Percentiles rank a stretch among this genome's conserved stretches.
Conservation (phyloP, 2,329 filamentous ascomycete species). For the Pseudogymnoascus sp. region DNA sequence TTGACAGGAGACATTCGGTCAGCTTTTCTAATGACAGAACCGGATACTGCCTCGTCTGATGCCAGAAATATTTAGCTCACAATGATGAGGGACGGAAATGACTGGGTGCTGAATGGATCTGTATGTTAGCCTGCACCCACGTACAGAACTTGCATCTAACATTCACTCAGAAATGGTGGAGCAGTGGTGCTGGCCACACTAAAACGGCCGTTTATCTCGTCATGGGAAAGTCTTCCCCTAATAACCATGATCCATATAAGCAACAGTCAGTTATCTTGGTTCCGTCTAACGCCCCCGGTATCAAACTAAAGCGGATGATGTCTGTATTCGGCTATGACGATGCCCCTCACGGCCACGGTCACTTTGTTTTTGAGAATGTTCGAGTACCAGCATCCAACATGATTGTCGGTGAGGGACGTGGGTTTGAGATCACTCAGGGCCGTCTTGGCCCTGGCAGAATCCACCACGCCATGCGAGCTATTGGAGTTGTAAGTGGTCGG, state of each 20-base stretch:
- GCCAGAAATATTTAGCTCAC: conserved; percentile 56
- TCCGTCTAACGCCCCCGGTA: conserved; percentile 58
- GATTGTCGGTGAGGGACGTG: conserved; percentile 79
- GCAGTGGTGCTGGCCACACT: conserved; percentile 84
- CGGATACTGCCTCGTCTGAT: too few species aligned
- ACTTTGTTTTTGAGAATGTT: conserved; percentile 78
- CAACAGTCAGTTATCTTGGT: conserved; percentile 89
- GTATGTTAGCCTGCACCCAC: conserved; percentile 36
- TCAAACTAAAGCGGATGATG: conserved; percentile 31
- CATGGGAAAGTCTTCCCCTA: conserved; percentile 78
- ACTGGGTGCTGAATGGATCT: conserved; percentile 83
- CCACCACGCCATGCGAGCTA: conserved; percentile 89
- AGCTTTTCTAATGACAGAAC: too few species aligned
- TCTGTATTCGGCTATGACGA: conserved; percentile 90
- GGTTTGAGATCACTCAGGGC: conserved; percentile 94
- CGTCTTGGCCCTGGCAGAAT: conserved; percentile 91
- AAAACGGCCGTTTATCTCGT: conserved; percentile 89
- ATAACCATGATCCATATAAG: conserved; percentile 66
- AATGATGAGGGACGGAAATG: conserved; percentile 73
- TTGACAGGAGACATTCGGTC: too few species aligned
- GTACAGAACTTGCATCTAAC: conserved; percentile 14
- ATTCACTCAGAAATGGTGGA: conserved; percentile 88
- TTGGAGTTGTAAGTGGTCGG: conserved; percentile 55
- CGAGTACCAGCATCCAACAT: conserved; percentile 73
- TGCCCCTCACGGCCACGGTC: conserved; percentile 75